These are phyloP conservation scores for Epichloe bromicola DNA, from an alignment of 2,329 filamentous ascomycete genomes.

Conservation along the genomic window DNA sequence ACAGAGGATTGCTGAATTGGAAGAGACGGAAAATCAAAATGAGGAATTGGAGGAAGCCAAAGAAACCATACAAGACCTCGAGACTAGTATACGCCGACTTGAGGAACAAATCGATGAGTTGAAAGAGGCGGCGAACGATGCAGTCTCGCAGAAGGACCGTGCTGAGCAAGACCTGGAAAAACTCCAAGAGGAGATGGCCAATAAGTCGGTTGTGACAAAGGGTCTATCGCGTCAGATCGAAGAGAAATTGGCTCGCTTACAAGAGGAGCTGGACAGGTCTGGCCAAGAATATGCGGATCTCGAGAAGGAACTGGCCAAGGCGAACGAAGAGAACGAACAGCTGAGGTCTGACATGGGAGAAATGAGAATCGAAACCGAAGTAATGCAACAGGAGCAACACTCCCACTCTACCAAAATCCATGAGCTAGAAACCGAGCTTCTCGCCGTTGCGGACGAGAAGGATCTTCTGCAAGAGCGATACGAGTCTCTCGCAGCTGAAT, in stretches of 20 bases:
- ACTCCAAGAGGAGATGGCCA: slow-evolving; percentile 63
- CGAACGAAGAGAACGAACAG: slow-evolving; percentile 32
- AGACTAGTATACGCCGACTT: slow-evolving; percentile 39
- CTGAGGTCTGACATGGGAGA: slow-evolving; percentile 32
- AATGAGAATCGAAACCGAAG: slow-evolving; percentile 20
- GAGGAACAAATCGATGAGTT: slow-evolving; percentile 42
- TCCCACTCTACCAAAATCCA: slow-evolving; percentile 37
- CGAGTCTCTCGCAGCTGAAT: slow-evolving; percentile 53
- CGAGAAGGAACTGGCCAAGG: slow-evolving; percentile 35
- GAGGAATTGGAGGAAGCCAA: slow-evolving; percentile 43
- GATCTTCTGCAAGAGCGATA: slow-evolving; percentile 56
- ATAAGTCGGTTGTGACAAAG: slow-evolving; percentile 66
- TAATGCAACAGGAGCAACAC: slow-evolving; percentile 16
- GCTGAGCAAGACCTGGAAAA: slow-evolving; percentile 49
- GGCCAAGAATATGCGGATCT: slow-evolving; percentile 36
- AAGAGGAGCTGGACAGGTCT: slow-evolving; percentile 48
- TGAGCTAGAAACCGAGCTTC: slow-evolving; percentile 45
- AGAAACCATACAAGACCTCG: slow-evolving; percentile 45
- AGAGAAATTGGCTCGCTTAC: slow-evolving; percentile 52
- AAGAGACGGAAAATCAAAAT: slow-evolving; percentile 39
- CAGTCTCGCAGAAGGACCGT: slow-evolving; percentile 39
- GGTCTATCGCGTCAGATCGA: slow-evolving; percentile 63
- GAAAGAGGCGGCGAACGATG: slow-evolving; percentile 40
- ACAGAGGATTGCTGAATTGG: slow-evolving; percentile 37
- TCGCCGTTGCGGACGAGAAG: slow-evolving; percentile 50